phyloP scores from a whole-genome alignment of 208 protist species.

The Acanthamoeba divionensis region DNA sequence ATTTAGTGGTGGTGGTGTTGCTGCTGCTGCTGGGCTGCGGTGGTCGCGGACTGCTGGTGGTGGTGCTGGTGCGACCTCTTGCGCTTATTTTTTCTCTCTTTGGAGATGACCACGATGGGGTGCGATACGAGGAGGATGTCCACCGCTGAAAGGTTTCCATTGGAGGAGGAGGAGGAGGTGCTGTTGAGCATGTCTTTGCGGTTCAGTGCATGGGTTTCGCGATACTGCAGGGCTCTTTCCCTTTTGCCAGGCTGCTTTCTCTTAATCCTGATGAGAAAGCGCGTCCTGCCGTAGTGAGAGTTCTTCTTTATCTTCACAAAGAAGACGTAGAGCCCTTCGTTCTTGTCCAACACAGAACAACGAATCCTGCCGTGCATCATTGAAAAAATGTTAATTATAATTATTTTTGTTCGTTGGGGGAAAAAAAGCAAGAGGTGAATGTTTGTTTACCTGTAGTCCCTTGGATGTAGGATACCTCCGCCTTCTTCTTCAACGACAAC shows the following conservation, averaged over 20 bases:
- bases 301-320: constrained; percentile 54
- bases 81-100: constrained; percentile 51
- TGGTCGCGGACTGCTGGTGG: no score
- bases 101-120: constrained; percentile 50
- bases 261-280: constrained; percentile 44
- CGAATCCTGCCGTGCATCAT: background rate
- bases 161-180: background rate
- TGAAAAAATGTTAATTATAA: background rate
- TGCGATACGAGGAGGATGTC: constrained; percentile 1
- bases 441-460: constrained; percentile 22
- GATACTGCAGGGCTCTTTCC: background rate
- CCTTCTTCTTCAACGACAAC: constrained; percentile 41
- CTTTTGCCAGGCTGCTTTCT: constrained; percentile 18
- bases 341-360: constrained; percentile 45
- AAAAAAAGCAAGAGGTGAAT: background rate
- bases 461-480: background rate
- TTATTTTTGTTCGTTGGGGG: no score
- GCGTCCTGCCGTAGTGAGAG: constrained; percentile 36
- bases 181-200: background rate
- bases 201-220: background rate
- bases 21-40: no score
- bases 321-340: constrained; percentile 53
- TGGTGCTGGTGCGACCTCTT: no score
- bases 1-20: no score
- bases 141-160: background rate